phyloP scores from a whole-genome alignment of 192 early-diverging fungal species.

The Coemansia sp. region DNA sequence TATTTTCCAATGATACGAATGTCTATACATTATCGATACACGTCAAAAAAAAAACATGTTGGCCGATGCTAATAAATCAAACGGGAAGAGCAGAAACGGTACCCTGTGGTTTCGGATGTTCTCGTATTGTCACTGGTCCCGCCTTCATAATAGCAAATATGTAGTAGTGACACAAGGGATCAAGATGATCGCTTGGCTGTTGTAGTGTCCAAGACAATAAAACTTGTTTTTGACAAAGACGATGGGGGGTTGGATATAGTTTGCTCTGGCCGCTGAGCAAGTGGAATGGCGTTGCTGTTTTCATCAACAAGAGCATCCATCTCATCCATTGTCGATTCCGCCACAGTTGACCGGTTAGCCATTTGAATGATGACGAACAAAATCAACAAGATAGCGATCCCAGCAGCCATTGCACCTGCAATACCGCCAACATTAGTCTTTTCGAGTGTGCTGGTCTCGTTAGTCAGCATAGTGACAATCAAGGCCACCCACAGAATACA shows the following conservation, averaged over 20 bases:
- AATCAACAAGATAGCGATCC: slow-evolving; percentile 58
- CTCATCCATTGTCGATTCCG: background rate
- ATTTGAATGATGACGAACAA: slow-evolving; percentile 54
- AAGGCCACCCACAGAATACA: slow-evolving; percentile 69
- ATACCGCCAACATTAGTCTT: slow-evolving; percentile 45
- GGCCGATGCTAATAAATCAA: too few species aligned
- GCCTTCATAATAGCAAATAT: too few species aligned
- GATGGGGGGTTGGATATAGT: background rate
- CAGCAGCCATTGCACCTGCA: slow-evolving; percentile 54
- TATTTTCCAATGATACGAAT: too few species aligned
- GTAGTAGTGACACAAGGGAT: background rate
- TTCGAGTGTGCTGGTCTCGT: slow-evolving; percentile 38
- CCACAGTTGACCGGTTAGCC: background rate
- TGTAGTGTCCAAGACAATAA: background rate
- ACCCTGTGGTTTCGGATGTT: too few species aligned
- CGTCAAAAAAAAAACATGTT: too few species aligned
- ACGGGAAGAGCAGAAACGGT: too few species aligned
- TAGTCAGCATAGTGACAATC: slow-evolving; percentile 65
- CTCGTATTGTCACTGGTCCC: too few species aligned
- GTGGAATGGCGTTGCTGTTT: background rate
- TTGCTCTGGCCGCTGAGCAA: background rate
- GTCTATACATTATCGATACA: too few species aligned
- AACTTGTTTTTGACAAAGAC: background rate
- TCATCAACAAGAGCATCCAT: slow-evolving; percentile 6
- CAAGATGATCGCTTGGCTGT: background rate